A percentile compares a stretch with the other conserved stretches of the same genome.
These are phyloP conservation scores for Glomus cerebriforme DNA, from an alignment of 192 early-diverging fungal genomes.

Conservation along the genomic window DNA sequence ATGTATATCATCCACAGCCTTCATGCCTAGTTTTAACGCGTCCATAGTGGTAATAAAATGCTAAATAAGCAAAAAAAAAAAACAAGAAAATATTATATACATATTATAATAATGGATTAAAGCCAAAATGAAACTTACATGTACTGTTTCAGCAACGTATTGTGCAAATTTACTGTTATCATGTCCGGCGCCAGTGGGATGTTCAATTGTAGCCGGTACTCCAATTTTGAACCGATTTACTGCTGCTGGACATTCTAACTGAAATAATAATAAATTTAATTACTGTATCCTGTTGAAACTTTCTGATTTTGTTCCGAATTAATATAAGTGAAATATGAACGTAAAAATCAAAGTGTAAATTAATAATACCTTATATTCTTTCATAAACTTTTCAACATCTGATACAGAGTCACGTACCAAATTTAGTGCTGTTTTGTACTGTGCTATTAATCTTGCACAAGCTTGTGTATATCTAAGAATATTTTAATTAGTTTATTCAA, in stretches of 20 bases:
- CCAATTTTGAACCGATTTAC: constrained; percentile 88
- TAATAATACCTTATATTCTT: constrained; percentile 67
- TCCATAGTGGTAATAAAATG: constrained; percentile 94
- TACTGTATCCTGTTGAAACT: too few species aligned
- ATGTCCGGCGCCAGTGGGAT: constrained; percentile 59
- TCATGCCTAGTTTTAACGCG: constrained; percentile 76
- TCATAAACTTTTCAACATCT: constrained; percentile 77
- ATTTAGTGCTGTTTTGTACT: constrained; percentile 85
- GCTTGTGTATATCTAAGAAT: constrained; percentile 78
- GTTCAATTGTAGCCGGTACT: constrained; percentile 94
- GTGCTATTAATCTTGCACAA: constrained; percentile 87
- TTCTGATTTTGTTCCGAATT: too few species aligned
- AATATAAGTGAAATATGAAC: background rate
- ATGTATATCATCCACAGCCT: constrained; percentile 90
- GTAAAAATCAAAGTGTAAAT: background rate
- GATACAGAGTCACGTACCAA: constrained; percentile 59
- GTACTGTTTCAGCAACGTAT: constrained; percentile 78
- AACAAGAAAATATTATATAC: background rate
- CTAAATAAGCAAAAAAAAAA: constrained; percentile 40
- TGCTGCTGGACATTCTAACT: constrained; percentile 85
- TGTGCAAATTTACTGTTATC: constrained; percentile 67
- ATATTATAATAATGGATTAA: background rate
- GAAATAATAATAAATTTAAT: constrained; percentile 3
- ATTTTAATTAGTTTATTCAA: background rate
- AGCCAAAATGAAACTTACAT: constrained; percentile 36